Base-by-base conservation (phyloP, 1,284 basidiomycete genomes). In the Coriolopsis trogii region DNA sequence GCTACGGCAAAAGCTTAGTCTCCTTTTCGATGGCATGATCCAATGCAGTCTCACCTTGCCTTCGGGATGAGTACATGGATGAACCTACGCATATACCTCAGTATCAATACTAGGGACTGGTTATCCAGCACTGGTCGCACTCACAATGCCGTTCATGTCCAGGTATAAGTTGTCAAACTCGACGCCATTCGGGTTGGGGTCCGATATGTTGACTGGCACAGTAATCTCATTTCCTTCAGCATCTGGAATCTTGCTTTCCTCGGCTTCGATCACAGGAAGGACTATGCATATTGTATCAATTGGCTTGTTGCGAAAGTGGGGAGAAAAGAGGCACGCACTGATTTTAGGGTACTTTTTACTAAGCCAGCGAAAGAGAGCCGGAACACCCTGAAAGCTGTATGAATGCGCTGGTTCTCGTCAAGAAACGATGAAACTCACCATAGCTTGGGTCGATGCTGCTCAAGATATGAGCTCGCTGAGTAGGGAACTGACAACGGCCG, bases 41-140 rank as follows among this genome's bases (percentile, higher is more conserved):
- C 15, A 1, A 9, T 13, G 9, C 6, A 6, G 6, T 16, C 77
- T 45, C 52, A 84, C 91, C 79, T 91, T 94, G 63, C 95, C 95
- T 71, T 98, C 96, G 0, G 96, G 96, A 70, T 98, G 96, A 0
- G 96, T 98, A 84, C 96, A 98, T 6, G 96, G 96, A 74, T 99
- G 96, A 21, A 98, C 95, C 89, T 91, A 51, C 37, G 45, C n/a
- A n/a, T n/a, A n/a, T n/a, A n/a, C n/a, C n/a, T n/a, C n/a, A n/a
- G n/a, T n/a, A n/a, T n/a, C n/a, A n/a, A n/a, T n/a, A n/a, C n/a
- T n/a, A n/a, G n/a, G n/a, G n/a, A n/a, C n/a, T n/a, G n/a, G n/a
- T n/a, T n/a, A n/a, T 9, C 8, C 8, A 24, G 13, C 8, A 20
- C 24, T 8, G 8, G 16, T 23, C 3, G 9, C 12, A 70, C 74